Base-by-base conservation (phyloP, 495 filamentous ascomycete species). In the Penicillium diatomitis region DNA sequence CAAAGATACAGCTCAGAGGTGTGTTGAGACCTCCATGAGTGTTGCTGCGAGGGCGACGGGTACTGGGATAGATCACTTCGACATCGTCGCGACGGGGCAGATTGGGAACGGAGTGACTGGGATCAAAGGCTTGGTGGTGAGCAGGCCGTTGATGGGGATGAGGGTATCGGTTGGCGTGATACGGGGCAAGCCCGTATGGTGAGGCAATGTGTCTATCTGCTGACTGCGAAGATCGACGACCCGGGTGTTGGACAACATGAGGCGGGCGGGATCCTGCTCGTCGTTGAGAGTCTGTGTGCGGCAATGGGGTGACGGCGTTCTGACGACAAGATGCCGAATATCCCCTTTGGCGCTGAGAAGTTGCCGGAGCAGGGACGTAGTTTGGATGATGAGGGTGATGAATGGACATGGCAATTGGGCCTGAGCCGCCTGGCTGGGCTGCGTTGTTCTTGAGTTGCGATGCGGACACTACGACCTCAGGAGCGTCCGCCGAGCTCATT, bases 401-500 rank as follows among this genome's bases (percentile, higher is more conserved):
- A 34, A 61, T 55, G n/a, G 58, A 60, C 29, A 38, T 47, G 9
- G 55, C 11, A 33, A 51, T 41, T 32, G 50, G 43, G 20, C 34
- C 11, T 32, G 54, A 29, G 32, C 41, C 44, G 40, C 55, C 56
- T 10, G 65, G 67, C 44, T 62, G 65, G 11, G 67, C 66, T 48
- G 64, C 56, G 37, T 50, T 58, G 9, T 68, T 56, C 29, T 53
- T 64, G 34, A 53, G 40, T 20, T 65, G 61, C 32, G 56, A 55
- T 12, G 56, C 53, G 9, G 54, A 47, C 4, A 66, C 51, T 8
- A 71, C 65, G 34, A 71, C 65, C 50, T 70, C 68, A 8, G 70
- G 70, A 3, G 68, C 69, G 8, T 72, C 64, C 38, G 64, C 64
- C 4, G 67, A 72, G 56, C 59, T 69, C 54, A 60, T 67, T 29